Evolutionary conservation across 164 flowering plant species (phyloP), one percentile per base, ranked within the genome.

Genomic region (Liriodendron chinense): DNA sequence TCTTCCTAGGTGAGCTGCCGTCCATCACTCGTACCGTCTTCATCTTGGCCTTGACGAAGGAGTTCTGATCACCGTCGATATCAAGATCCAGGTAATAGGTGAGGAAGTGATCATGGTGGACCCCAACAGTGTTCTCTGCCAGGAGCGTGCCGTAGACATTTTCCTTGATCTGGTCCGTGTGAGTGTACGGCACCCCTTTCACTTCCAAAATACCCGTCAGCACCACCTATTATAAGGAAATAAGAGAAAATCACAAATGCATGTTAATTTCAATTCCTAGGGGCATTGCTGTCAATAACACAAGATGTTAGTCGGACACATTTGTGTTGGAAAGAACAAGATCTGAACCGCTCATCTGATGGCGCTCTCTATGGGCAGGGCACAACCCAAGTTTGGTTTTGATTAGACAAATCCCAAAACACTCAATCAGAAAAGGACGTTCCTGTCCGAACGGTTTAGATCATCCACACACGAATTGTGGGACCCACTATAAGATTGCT

Each of bases 1-100:
- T 75, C 78, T 75, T 79, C 47, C 81, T 71, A 2, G 68, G 78
- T n/a, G 77, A 14, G 57, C 18, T 21, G 25, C n/a, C 10, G 10
- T 26, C 65, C 21, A 24, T 57, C 23, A 53, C 71, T 50, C 53
- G 68, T 10, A 3, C 74, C 9, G 83, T 81, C 71, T 82, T 59
- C 20, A 87, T 67, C 25, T 80, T 81, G 57, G 85, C 62, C 67
- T 84, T 87, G 71, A 86, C 78, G 67, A 89, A 86, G 25, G 93
- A 85, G 77, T 91, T 91, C 25, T 22, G 34, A 7, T 14, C 10
- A 18, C 90, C 93, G 71, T 91, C 93, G 0, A 89, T 62, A 79
- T 89, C 96, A 2, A 89, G 83, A 77, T 91, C 93, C 0, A 88
- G 84, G 77, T 87, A 78, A 76, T 83, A 91, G 0, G 89, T 85